Conservation (phyloP, 768 basidiomycete species). For the Amanita molliuscula region DNA sequence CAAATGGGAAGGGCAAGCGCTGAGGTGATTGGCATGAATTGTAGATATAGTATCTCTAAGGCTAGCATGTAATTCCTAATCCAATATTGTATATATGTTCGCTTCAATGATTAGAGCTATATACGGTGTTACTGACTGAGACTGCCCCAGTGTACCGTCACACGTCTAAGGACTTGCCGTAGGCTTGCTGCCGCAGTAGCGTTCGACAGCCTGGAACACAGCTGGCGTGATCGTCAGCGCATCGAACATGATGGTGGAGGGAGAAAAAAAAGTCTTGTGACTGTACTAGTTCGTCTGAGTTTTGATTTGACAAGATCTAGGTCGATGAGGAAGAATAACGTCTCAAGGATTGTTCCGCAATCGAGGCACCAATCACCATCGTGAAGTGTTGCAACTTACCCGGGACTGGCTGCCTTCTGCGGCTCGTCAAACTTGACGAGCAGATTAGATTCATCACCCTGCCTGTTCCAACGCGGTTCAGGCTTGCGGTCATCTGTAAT, state of each 20-base stretch:
- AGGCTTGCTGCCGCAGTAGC: no score
- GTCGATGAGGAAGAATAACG: neutral
- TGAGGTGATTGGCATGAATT: constrained; percentile 9
- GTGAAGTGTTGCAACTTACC: constrained; percentile 74
- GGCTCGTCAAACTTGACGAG: constrained; percentile 41
- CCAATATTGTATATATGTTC: neutral
- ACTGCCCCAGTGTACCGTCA: no score
- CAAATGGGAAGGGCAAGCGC: constrained; percentile 22
- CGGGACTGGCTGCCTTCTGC: constrained; percentile 60
- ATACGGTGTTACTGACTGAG: no score
- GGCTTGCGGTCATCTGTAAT: neutral
- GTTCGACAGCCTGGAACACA: no score
- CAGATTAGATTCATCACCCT: constrained; percentile 10
- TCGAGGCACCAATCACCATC: constrained; percentile 75
- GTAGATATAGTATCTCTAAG: neutral
- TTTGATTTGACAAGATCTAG: neutral
- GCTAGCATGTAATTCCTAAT: constrained; percentile 1
- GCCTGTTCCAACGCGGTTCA: constrained; percentile 9
- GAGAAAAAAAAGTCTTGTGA: no score
- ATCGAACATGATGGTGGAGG: no score
- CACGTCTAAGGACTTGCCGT: no score
- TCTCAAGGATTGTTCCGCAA: constrained; percentile 53
- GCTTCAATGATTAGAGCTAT: no score
- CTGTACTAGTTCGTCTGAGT: no score
- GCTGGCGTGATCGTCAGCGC: no score